Evolutionary conservation across 495 filamentous ascomycete species (phyloP), one percentile per base, ranked within the genome.

Genomic region (Penicillium silybi): DNA sequence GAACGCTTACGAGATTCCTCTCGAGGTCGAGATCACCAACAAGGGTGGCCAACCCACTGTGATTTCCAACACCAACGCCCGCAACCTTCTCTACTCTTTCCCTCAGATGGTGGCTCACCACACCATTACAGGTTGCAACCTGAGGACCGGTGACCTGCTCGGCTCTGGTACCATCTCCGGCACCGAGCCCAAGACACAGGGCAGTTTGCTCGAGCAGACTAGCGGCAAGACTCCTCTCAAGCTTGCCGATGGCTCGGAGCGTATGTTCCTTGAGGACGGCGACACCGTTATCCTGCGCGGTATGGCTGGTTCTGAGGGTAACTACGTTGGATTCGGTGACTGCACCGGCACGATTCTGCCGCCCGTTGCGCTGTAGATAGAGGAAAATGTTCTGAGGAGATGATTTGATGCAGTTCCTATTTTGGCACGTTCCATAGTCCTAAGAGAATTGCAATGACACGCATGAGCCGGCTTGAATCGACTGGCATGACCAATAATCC

Each of bases 51-150:
- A 76, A 37, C 79, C 82, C 0, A 86, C 85, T 2, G 82, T 81
- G 1, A 82, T 96, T 46, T 73, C 77, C 2, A 72, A 69, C 22
- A 88, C 84, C 38, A 88, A 77, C 49, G 80, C 83, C 9, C 77
- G 71, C 51, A 82, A 96, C 65, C 80, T 97, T 23, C 79, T 97
- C 18, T 97, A 83, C 78, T 95, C 89, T 0, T 97, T 95, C 71
- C 81, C 88, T 13, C 92, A 97, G 71, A 95, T 97, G 90, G 75
- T 97, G 34, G 85, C 92, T 0, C 92, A 97, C 64, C 92, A 97
- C 64, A 85, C 88, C 6, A 78, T 92, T 41, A 88, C 85, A 1
- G 92, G 92, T 19, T 97, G 92, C 66, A 84, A 86, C 15, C 65
- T 97, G 74, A 80, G 82, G 37, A 76, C 86, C 0, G 92, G 92